Evolutionary conservation across 257 asterid species (phyloP).

Genomic region (Craterostigma plantagineum): DNA sequence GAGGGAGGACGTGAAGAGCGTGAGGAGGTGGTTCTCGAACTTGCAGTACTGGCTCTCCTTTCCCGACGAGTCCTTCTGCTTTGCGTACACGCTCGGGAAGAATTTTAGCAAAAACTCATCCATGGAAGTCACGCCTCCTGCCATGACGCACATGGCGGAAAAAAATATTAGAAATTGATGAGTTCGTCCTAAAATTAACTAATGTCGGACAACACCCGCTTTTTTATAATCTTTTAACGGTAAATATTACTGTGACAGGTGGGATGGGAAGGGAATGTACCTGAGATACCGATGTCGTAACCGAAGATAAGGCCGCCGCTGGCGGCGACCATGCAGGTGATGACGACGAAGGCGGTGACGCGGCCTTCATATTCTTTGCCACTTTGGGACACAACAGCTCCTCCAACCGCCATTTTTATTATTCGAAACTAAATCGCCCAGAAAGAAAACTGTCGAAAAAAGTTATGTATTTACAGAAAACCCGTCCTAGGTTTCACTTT

Average conservation of each 20-base stretch:
- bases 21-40: slow-evolving; percentile 51
- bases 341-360: slow-evolving; percentile 3
- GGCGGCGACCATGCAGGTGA: slow-evolving; percentile 6
- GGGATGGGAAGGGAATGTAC: no score
- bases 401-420: slow-evolving; percentile 3
- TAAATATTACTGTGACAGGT: no score
- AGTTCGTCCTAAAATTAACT: no score
- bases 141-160: no score
- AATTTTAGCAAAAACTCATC: slow-evolving; percentile 49
- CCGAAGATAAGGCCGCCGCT: slow-evolving; percentile 6
- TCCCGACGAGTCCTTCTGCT: slow-evolving; percentile 22
- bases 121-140: slow-evolving; percentile 91
- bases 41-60: slow-evolving; percentile 59
- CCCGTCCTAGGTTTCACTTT: no score
- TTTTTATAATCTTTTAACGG: no score
- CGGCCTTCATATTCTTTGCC: slow-evolving; percentile 2
- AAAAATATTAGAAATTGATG: no score
- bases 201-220: no score
- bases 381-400: neutral
- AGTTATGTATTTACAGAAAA: no score
- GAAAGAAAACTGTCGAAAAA: no score
- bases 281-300: slow-evolving; percentile 3
- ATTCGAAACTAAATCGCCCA: no score
- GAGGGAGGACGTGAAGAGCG: slow-evolving; percentile 76
- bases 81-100: slow-evolving; percentile 41